phyloP scores from a whole-genome alignment of 1,284 basidiomycete species.

The Pseudozyma sp. region DNA sequence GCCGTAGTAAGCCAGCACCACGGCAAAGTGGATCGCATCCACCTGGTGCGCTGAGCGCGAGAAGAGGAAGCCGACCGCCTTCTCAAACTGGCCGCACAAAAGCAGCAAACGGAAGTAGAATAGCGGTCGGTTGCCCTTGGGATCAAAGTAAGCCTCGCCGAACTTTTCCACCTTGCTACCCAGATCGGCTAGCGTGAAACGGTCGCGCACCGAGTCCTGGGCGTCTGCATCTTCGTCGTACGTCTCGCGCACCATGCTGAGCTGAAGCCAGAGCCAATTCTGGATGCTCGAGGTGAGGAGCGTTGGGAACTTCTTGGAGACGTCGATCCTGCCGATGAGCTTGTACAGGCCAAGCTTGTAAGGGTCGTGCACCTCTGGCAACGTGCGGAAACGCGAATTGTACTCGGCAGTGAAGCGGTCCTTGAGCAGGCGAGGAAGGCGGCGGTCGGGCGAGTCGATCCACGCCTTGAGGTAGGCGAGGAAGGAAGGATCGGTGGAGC shows the following conservation, averaged over 20 bases:
- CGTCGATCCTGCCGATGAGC: constrained; percentile 91
- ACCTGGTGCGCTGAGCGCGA: constrained; percentile 87
- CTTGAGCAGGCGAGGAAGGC: constrained; percentile 69
- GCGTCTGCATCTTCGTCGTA: constrained; percentile 53
- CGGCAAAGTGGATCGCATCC: constrained; percentile 93
- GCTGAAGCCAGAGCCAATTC: constrained; percentile 99
- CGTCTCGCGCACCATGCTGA: constrained; percentile 76
- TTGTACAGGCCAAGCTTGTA: constrained; percentile 97
- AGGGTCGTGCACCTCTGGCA: constrained; percentile 76
- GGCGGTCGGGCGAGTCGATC: constrained; percentile 73
- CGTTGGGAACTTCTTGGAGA: constrained; percentile 81
- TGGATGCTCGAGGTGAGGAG: constrained; percentile 91
- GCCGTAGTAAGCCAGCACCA: constrained; percentile 93
- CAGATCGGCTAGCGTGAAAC: constrained; percentile 81
- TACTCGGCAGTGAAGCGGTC: constrained; percentile 88
- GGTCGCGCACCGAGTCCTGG: constrained; percentile 67
- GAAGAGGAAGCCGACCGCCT: constrained; percentile 91
- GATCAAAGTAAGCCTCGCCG: constrained; percentile 91
- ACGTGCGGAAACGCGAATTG: constrained; percentile 81
- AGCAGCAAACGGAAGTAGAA: constrained; percentile 91
- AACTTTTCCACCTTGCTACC: constrained; percentile 79
- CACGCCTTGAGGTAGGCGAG: constrained; percentile 85
- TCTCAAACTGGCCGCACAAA: constrained; percentile 92
- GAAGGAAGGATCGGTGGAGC: constrained; percentile 85
- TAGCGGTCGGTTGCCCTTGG: constrained; percentile 75